phyloP scores from a whole-genome alignment of 306 rosid species.

The Gastrolobium villosum region DNA sequence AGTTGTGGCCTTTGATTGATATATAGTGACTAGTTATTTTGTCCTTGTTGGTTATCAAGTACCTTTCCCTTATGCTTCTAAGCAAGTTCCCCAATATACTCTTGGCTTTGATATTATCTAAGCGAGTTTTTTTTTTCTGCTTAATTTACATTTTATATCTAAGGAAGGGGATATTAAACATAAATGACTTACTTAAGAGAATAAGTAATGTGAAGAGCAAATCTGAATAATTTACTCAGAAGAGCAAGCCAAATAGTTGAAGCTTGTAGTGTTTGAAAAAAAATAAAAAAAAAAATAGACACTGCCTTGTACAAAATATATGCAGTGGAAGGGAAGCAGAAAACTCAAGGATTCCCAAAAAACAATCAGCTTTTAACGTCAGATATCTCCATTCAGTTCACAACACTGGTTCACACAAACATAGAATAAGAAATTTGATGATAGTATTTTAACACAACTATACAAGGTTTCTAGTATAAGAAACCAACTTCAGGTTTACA shows the following conservation, averaged over 20 bases:
- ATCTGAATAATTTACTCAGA: background rate
- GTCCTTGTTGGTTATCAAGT: conserved; percentile 19
- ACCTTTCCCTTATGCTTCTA: background rate
- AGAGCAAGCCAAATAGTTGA: conserved; percentile 11
- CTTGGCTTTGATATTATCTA: conserved; percentile 27
- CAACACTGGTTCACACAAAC: background rate
- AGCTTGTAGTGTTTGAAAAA: background rate
- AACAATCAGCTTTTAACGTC: conserved; percentile 5
- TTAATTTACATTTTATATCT: background rate
- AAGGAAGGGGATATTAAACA: background rate
- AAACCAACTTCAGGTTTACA: background rate
- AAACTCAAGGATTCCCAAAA: background rate
- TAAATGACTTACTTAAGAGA: background rate
- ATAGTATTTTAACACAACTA: background rate
- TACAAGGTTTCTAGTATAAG: background rate
- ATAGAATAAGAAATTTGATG: conserved; percentile 4
- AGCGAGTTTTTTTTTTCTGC: conserved; percentile 4
- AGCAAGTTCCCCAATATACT: conserved; percentile 35
- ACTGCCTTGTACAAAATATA: background rate
- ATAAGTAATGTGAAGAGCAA: background rate
- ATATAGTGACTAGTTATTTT: conserved; percentile 9
- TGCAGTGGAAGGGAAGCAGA: background rate
- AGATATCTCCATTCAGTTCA: background rate
- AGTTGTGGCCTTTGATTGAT: conserved; percentile 26
- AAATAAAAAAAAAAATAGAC: background rate